phyloP scores from a whole-genome alignment of 164 flowering plant species.

The Houttuynia cordata region DNA sequence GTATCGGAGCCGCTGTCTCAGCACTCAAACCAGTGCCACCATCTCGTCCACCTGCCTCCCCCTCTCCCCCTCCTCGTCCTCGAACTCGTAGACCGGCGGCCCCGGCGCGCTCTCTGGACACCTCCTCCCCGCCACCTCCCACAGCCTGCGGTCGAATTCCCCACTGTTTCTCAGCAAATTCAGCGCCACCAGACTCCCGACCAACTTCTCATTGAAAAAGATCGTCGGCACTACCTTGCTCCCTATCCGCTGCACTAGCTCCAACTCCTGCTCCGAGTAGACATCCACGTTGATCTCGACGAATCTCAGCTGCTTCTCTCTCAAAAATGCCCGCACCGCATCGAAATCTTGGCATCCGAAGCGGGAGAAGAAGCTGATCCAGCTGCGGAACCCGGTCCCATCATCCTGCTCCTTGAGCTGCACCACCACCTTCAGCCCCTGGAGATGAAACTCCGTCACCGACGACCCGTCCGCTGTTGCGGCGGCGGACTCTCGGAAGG shows the following conservation, averaged over 20 bases:
- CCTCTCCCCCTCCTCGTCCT: slow-evolving; percentile 39
- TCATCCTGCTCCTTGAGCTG: slow-evolving; percentile 16
- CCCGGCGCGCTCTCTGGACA: slow-evolving; percentile 60
- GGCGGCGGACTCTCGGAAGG: slow-evolving; percentile 20
- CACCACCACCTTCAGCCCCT: slow-evolving; percentile 68
- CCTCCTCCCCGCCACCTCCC: slow-evolving; percentile 38
- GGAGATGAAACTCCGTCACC: slow-evolving; percentile 54
- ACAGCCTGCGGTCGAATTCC: slow-evolving; percentile 39
- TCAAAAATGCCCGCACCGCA: slow-evolving; percentile 57
- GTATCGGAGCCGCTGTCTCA: slow-evolving; percentile 74
- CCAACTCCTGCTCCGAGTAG: slow-evolving; percentile 56
- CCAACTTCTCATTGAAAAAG: slow-evolving; percentile 68
- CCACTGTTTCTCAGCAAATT: slow-evolving; percentile 80
- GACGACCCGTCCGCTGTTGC: background rate
- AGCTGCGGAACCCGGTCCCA: slow-evolving; percentile 27
- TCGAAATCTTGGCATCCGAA: slow-evolving; percentile 73
- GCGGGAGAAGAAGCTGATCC: slow-evolving; percentile 73
- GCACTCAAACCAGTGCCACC: slow-evolving; percentile 38
- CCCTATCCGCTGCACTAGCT: slow-evolving; percentile 54
- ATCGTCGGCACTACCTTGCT: slow-evolving; percentile 58
- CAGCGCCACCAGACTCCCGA: slow-evolving; percentile 78
- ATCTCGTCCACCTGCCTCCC: slow-evolving; percentile 31
- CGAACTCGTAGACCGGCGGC: slow-evolving; percentile 71
- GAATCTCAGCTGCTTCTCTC: slow-evolving; percentile 45
- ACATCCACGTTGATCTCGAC: slow-evolving; percentile 90